Conservation (phyloP, 169 alveolate genomes). For the Cryptosporidium bovis region DNA sequence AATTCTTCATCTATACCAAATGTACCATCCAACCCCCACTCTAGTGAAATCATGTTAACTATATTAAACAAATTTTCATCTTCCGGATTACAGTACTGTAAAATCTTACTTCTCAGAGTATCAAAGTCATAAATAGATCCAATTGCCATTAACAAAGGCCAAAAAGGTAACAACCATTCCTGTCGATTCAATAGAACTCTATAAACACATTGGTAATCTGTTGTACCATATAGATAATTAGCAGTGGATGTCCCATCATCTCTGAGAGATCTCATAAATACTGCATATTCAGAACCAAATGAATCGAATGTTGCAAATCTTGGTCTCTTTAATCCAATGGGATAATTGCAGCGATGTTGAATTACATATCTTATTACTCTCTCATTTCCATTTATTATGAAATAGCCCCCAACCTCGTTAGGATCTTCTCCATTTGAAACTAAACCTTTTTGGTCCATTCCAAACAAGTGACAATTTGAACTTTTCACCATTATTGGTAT, state of each 20-base stretch:
- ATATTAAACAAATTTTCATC: conserved; percentile 46
- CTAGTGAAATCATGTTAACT: conserved; percentile 64
- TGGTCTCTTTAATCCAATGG: conserved; percentile 83
- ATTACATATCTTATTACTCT: conserved; percentile 96
- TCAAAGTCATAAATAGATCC: conserved; percentile 62
- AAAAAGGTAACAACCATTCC: conserved; percentile 69
- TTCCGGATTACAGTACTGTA: conserved; percentile 55
- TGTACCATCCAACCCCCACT: conserved; percentile 64
- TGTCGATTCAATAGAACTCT: conserved; percentile 55
- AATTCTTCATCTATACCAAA: conserved; percentile 41
- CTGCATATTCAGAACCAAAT: conserved; percentile 81
- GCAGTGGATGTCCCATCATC: conserved; percentile 75
- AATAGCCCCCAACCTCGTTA: conserved; percentile 98
- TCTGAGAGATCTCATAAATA: conserved; percentile 82
- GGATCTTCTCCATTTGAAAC: conserved; percentile 95
- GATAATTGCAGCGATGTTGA: conserved; percentile 93
- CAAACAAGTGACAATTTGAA: conserved; percentile 91
- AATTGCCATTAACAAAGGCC: conserved; percentile 62
- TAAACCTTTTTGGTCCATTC: conserved; percentile 90
- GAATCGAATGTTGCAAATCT: conserved; percentile 76
- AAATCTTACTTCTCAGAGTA: conserved; percentile 41
- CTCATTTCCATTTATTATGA: conserved; percentile 97
- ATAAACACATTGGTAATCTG: conserved; percentile 64
- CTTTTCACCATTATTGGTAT: conserved; percentile 98
- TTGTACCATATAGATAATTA: conserved; percentile 62